Evolutionary conservation across 2,329 filamentous ascomycete species (phyloP).

Genomic region (Volutella citrinella): DNA sequence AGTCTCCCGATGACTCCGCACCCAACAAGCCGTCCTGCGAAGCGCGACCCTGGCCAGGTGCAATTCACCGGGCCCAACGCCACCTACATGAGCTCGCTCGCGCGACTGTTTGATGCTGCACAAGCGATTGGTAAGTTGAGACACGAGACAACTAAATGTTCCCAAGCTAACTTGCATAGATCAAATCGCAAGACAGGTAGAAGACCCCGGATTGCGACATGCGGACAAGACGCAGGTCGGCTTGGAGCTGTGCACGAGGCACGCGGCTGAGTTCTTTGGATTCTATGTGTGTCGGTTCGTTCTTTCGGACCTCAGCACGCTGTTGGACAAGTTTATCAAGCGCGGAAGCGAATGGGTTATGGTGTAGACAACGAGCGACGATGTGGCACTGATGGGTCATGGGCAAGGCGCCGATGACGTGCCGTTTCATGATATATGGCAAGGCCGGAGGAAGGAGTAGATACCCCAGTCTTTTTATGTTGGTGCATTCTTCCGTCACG

Average conservation of each 20-base stretch:
- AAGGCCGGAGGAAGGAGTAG: neutral
- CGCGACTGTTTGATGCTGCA: constrained; percentile 86
- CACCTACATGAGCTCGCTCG: constrained; percentile 87
- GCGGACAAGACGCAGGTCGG: constrained; percentile 94
- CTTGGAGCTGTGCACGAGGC: constrained; percentile 85
- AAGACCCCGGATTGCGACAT: constrained; percentile 88
- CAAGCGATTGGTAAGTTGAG: constrained; percentile 77
- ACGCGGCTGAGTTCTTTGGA: constrained; percentile 95
- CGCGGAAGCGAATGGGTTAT: constrained; percentile 91
- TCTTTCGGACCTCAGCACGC: constrained; percentile 74
- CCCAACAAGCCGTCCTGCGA: constrained; percentile 64
- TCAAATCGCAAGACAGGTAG: constrained; percentile 93
- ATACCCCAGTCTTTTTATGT: neutral
- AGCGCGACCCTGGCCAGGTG: constrained; percentile 65
- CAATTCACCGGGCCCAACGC: constrained; percentile 81
- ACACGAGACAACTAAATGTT: rapidly evolving
- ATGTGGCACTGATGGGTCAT: neutral
- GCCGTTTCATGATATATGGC: neutral
- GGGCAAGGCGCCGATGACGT: constrained; percentile 3
- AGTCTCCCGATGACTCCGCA: constrained; percentile 74
- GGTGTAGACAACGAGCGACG: constrained; percentile 17
- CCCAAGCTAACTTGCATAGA: constrained; percentile 52
- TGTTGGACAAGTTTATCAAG: constrained; percentile 97
- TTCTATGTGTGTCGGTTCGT: constrained; percentile 97
- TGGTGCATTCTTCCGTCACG: no score